Evolutionary conservation across 352 stramenopile species (phyloP).

Genomic region (Globisporangium viniferum): DNA sequence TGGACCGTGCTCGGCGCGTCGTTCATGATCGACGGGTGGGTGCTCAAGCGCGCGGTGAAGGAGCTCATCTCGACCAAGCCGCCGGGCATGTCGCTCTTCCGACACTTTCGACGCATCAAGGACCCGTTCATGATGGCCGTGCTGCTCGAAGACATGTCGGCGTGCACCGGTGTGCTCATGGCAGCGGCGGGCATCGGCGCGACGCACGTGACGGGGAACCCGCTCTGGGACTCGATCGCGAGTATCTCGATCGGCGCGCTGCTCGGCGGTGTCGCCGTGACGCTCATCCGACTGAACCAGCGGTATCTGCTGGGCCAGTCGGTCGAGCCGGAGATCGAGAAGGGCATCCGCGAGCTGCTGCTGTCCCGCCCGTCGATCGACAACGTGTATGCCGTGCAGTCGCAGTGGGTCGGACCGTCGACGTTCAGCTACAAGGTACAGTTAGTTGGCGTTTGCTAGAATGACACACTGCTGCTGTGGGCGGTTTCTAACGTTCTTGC

Average conservation of each 20-base stretch:
- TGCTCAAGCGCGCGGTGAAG: conserved; percentile 90
- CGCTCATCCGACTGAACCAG: conserved; percentile 94
- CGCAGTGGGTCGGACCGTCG: conserved; percentile 96
- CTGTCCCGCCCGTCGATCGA: conserved; percentile 91
- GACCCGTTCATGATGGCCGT: conserved; percentile 98
- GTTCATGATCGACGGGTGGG: conserved; percentile 95
- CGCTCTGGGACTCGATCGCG: conserved; percentile 94
- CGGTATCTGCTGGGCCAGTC: conserved; percentile 95
- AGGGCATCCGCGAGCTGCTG: conserved; percentile 73
- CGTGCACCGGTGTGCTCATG: conserved; percentile 96
- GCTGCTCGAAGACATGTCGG: conserved; percentile 95
- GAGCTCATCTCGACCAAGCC: conserved; percentile 83
- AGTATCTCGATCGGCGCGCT: conserved; percentile 94
- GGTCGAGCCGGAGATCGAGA: conserved; percentile 91
- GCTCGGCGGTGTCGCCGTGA: conserved; percentile 92
- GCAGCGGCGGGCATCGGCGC: conserved; percentile 92
- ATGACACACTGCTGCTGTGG: no score
- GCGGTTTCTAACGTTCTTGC: not conserved
- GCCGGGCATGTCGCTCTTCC: conserved; percentile 57
- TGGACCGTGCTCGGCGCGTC: conserved; percentile 94
- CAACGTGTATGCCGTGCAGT: conserved; percentile 94
- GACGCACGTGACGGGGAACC: conserved; percentile 90
- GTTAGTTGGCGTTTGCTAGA: not conserved
- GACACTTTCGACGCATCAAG: conserved; percentile 75
- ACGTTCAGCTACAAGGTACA: conserved; percentile 97